phyloP scores from a whole-genome alignment of 495 filamentous ascomycete species.

The Neurospora tetraspora region DNA sequence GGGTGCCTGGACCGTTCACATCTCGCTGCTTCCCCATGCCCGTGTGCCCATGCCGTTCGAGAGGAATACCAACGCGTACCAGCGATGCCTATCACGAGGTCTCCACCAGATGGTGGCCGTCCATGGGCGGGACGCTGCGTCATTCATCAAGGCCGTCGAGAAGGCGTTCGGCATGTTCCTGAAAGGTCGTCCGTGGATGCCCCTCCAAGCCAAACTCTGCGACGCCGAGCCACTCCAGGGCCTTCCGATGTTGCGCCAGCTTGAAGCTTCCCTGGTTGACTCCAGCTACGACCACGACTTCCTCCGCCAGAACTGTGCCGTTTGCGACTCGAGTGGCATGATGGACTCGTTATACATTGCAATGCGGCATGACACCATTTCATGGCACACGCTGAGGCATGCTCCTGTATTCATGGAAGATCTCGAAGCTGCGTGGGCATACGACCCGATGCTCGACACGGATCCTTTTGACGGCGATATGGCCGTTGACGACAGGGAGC shows the following conservation, averaged over 20 bases:
- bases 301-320: constrained; percentile 37
- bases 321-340: constrained; percentile 38
- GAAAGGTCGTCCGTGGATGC: constrained; percentile 40
- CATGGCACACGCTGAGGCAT: constrained; percentile 34
- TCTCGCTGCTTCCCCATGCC: constrained; percentile 42
- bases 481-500: constrained; percentile 23
- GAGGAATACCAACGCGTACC: constrained; percentile 48
- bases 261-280: constrained; percentile 29
- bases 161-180: constrained; percentile 40
- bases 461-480: constrained; percentile 27
- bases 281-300: constrained; percentile 37
- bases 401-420: constrained; percentile 37
- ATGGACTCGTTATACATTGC: constrained; percentile 47
- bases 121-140: constrained; percentile 34
- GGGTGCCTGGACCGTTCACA: constrained; percentile 44
- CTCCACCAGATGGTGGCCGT: constrained; percentile 44
- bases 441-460: constrained; percentile 37
- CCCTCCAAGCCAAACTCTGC: constrained; percentile 45
- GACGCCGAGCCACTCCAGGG: constrained; percentile 42
- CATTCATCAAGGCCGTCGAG: constrained; percentile 36
- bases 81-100: constrained; percentile 45
- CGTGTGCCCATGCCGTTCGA: constrained; percentile 47
- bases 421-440: constrained; percentile 40
- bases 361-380: constrained; percentile 38
- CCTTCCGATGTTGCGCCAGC: constrained; percentile 44